phyloP scores from a whole-genome alignment of 2,329 filamentous ascomycete genomes.

The Hymenotorrendiella dingleyae region DNA sequence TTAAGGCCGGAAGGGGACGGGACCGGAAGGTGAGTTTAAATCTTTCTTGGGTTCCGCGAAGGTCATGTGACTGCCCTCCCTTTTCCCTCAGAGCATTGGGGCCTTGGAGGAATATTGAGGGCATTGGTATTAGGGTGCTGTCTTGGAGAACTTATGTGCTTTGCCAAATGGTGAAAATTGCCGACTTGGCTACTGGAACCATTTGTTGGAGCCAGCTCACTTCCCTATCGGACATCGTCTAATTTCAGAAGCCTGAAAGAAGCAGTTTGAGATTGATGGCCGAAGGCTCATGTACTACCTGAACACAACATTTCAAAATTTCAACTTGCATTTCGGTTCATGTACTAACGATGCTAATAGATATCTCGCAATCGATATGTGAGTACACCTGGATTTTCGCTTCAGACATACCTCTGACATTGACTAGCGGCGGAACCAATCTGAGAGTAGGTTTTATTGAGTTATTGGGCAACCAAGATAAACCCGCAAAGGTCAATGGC shows the following conservation, averaged over 20 bases:
- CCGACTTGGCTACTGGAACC: too few relatives aligned
- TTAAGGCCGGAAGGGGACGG: conserved; percentile 42
- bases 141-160: too few relatives aligned
- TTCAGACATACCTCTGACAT: conserved; percentile 25
- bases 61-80: conserved; percentile 4
- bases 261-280: too few relatives aligned
- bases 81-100: background rate
- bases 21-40: conserved; percentile 41
- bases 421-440: conserved; percentile 58
- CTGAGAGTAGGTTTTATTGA: conserved; percentile 64
- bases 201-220: too few relatives aligned
- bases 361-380: conserved; percentile 62
- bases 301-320: too few relatives aligned
- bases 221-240: too few relatives aligned
- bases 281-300: too few relatives aligned
- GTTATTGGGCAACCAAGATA: conserved; percentile 36
- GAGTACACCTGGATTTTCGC: conserved; percentile 29
- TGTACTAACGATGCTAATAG: conserved; percentile 33
- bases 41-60: background rate
- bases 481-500: conserved; percentile 1
- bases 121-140: too few relatives aligned
- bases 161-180: too few relatives aligned
- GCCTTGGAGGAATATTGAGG: background rate
- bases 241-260: too few relatives aligned
- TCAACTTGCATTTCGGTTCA: too few relatives aligned